Evolutionary conservation across 176 grass and related monocot species (phyloP).

Genomic region (Dactylis glomerata): DNA sequence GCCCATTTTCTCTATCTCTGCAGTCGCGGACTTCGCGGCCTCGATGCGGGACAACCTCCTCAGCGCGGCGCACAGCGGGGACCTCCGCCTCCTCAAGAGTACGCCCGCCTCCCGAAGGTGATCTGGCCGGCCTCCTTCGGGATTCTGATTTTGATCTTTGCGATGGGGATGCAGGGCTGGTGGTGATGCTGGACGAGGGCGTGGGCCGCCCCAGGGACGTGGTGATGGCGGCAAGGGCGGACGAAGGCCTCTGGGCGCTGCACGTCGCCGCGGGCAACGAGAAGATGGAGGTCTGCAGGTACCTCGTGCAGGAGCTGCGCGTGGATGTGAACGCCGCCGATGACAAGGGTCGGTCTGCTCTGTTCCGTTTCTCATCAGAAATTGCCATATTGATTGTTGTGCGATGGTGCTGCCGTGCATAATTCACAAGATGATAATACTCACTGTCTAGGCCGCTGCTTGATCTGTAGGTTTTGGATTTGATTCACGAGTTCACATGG

Average conservation of each 20-base stretch:
- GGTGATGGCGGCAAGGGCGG: background rate
- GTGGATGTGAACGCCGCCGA: slow-evolving; percentile 19
- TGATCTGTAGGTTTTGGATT: background rate
- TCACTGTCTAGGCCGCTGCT: background rate
- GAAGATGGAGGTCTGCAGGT: slow-evolving; percentile 17
- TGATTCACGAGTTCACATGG: background rate
- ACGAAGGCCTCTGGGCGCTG: background rate
- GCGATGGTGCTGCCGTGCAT: background rate
- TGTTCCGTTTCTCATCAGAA: background rate
- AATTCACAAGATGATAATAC: too few relatives aligned
- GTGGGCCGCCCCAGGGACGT: slow-evolving; percentile 10
- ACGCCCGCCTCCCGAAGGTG: background rate
- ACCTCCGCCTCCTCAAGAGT: slow-evolving; percentile 2
- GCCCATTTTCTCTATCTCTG: background rate
- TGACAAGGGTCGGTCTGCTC: background rate
- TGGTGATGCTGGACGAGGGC: background rate
- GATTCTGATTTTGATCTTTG: background rate
- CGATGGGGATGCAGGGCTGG: background rate
- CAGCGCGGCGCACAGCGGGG: background rate
- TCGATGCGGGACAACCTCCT: background rate
- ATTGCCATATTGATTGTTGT: background rate
- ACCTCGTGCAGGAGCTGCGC: slow-evolving; percentile 2
- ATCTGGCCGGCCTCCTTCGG: background rate
- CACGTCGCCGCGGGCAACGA: background rate
- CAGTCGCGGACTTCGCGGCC: background rate